Conservation (phyloP, 768 basidiomycete species). For the Tylopilus sp. region DNA sequence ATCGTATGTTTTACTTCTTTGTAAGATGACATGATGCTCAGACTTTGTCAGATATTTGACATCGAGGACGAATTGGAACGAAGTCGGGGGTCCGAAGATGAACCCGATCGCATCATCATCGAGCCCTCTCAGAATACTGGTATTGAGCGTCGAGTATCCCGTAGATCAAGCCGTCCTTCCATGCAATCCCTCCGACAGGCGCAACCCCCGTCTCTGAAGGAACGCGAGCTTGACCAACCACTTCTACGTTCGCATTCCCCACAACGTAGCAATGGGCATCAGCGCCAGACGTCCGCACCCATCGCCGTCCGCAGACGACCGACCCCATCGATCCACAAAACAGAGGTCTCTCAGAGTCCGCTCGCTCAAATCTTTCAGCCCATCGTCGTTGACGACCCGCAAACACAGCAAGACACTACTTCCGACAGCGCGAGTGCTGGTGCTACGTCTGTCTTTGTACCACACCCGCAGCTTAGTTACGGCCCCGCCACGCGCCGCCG, state of each 20-base stretch:
- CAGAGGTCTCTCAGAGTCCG: constrained; percentile 42
- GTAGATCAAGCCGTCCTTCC: constrained; percentile 32
- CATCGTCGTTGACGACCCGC: constrained; percentile 48
- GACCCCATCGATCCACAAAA: constrained; percentile 17
- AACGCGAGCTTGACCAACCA: constrained; percentile 13
- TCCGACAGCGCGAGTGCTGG: constrained; percentile 12
- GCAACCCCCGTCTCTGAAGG: constrained; percentile 20
- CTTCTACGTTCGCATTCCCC: constrained; percentile 5
- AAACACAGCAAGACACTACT: constrained; percentile 33
- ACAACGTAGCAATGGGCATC: constrained; percentile 3
- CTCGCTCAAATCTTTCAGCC: constrained; percentile 76
- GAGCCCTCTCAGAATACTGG: constrained; percentile 15
- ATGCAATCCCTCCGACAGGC: constrained; percentile 22
- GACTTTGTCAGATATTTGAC: constrained; percentile 61
- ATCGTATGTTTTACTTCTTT: constrained; percentile 42
- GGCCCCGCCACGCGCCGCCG: constrained; percentile 40
- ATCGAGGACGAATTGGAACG: constrained; percentile 55
- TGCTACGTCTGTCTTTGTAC: constrained; percentile 4
- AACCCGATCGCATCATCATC: constrained; percentile 2
- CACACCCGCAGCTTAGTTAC: constrained; percentile 29
- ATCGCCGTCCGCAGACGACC: constrained; percentile 18
- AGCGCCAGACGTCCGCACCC: constrained; percentile 15
- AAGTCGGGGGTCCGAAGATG: constrained; percentile 6
- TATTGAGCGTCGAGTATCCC: constrained; percentile 31
- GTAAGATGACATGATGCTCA: background rate